These are phyloP conservation scores for thale cress (Arabidopsis thaliana) DNA, from an alignment of 345 rosid genomes.

Conservation along the genomic window DNA sequence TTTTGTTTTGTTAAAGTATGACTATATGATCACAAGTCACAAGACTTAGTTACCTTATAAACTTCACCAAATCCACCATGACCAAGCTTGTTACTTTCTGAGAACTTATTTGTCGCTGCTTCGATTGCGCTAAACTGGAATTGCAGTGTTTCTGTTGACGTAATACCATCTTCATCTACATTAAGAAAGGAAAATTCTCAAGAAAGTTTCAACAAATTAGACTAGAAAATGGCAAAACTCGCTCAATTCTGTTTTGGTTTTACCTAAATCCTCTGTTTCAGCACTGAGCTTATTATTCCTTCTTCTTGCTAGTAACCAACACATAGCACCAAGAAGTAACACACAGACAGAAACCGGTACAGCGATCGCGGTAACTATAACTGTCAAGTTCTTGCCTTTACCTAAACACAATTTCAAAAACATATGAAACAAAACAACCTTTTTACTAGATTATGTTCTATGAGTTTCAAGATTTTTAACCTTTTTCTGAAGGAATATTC, in stretches of 20 bases:
- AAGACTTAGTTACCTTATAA: constrained; percentile 52
- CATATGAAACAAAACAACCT: not conserved
- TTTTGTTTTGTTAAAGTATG: not conserved
- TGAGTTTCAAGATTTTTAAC: constrained; percentile 9
- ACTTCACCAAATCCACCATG: constrained; percentile 78
- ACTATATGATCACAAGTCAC: constrained; percentile 1
- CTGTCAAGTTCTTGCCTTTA: constrained; percentile 33
- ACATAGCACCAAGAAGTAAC: constrained; percentile 42
- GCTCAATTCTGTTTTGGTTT: not conserved
- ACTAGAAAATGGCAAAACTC: not conserved
- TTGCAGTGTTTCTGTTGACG: constrained; percentile 53
- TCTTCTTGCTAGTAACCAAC: constrained; percentile 44
- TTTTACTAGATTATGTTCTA: not conserved
- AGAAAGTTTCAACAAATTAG: not conserved
- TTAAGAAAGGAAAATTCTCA: not conserved
- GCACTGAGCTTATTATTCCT: constrained; percentile 41
- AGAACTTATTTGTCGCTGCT: constrained; percentile 58
- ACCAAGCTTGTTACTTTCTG: constrained; percentile 63
- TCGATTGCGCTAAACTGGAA: constrained; percentile 48
- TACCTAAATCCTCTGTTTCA: constrained; percentile 48
- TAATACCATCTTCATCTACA: constrained; percentile 47
- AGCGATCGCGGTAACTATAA: constrained; percentile 43
- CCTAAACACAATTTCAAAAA: constrained; percentile 40
- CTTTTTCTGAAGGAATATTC: constrained; percentile 17
- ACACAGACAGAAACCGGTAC: constrained; percentile 39